phyloP scores from a whole-genome alignment of 352 stramenopile species.

The Phytophthora hibernalis region DNA sequence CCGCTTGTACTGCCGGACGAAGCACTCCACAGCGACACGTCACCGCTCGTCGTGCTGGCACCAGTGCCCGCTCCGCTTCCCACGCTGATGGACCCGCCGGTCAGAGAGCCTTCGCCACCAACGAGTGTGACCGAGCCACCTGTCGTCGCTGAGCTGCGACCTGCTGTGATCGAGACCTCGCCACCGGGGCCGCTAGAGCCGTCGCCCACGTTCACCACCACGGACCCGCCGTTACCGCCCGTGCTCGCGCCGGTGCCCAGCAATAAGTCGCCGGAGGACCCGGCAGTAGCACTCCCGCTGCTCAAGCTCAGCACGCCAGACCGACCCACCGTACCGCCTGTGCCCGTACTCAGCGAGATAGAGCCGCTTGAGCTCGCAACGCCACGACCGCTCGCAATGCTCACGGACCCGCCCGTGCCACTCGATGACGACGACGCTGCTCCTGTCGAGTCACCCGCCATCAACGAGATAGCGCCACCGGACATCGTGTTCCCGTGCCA shows the following conservation, averaged over 20 bases:
- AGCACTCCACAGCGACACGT: constrained; percentile 15
- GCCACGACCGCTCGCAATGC: constrained; percentile 26
- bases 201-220: constrained; percentile 20
- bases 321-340: constrained; percentile 8
- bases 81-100: constrained; percentile 1
- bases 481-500: constrained; percentile 5
- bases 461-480: constrained; percentile 16
- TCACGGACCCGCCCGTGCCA: constrained; percentile 10
- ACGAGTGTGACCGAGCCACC: constrained; percentile 14
- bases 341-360: constrained; percentile 17
- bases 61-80: background rate
- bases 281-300: constrained; percentile 12
- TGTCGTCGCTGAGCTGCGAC: constrained; percentile 7
- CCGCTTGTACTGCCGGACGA: background rate
- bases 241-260: constrained; percentile 17
- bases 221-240: constrained; percentile 4
- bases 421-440: background rate
- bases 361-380: constrained; percentile 24
- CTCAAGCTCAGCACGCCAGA: constrained; percentile 12
- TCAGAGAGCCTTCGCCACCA: constrained; percentile 5
- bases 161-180: constrained; percentile 23
- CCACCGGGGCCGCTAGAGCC: constrained; percentile 14
- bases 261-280: constrained; percentile 15
- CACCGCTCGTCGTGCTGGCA: constrained; percentile 1
- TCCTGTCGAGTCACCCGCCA: constrained; percentile 15